Percentiles rank a stretch among this genome's conserved stretches.
Conservation (phyloP, 129 eudicot species). For the Chrysanthemum seticuspe region DNA sequence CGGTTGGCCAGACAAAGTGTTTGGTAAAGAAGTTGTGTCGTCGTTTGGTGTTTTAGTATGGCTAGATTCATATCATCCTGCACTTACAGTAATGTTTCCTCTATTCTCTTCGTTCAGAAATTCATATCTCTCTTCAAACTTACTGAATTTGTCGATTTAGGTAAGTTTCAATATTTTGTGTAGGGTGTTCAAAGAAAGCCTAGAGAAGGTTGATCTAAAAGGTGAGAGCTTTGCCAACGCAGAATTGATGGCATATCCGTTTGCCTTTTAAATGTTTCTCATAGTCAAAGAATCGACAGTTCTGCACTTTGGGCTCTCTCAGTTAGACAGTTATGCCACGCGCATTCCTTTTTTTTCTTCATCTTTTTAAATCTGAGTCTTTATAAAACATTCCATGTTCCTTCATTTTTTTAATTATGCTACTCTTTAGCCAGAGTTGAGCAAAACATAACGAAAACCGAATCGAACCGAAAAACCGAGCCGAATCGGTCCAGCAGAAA, state of each 20-base stretch:
- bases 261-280: constrained; percentile 71
- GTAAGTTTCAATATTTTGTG: constrained; percentile 17
- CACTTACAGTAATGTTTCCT: background rate
- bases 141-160: constrained; percentile 14
- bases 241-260: constrained; percentile 94
- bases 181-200: constrained; percentile 72
- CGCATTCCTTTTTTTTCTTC: background rate
- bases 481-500: too few species aligned
- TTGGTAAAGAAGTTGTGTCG: too few species aligned
- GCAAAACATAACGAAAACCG: too few species aligned
- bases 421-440: too few species aligned
- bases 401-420: too few species aligned
- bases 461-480: too few species aligned
- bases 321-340: constrained; percentile 34
- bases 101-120: background rate
- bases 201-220: constrained; percentile 72
- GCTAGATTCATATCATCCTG: background rate
- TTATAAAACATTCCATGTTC: constrained; percentile 1
- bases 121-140: background rate
- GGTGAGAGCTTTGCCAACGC: constrained; percentile 83
- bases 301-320: constrained; percentile 86
- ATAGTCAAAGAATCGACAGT: constrained; percentile 62
- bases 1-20: too few species aligned
- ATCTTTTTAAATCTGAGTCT: background rate
- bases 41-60: background rate